Evolutionary conservation across 2,329 filamentous ascomycete genomes (phyloP).

Genomic region (Diaporthe vaccinii): DNA sequence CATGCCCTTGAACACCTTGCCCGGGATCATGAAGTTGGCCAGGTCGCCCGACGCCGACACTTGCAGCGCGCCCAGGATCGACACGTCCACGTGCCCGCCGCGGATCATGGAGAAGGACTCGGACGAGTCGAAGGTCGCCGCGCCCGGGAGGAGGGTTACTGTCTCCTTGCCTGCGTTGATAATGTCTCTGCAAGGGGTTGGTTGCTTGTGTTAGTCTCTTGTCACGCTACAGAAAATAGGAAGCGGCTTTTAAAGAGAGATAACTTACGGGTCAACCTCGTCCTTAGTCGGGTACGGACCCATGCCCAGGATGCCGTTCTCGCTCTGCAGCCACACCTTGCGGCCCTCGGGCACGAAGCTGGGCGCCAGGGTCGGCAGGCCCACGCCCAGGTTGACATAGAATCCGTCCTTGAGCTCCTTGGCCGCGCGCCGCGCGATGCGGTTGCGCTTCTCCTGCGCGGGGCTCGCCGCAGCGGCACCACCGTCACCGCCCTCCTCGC

Average conservation of each 20-base stretch:
- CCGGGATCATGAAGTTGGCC: constrained; percentile 92
- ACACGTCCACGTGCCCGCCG: constrained; percentile 86
- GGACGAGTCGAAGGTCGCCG: constrained; percentile 81
- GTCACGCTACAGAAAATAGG: neutral
- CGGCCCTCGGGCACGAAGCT: constrained; percentile 77
- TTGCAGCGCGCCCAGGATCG: constrained; percentile 85
- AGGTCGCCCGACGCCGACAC: constrained; percentile 84
- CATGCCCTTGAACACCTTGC: constrained; percentile 91
- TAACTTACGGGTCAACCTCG: constrained; percentile 73
- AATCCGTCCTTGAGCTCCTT: constrained; percentile 85
- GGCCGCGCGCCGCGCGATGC: constrained; percentile 82
- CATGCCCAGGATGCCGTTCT: constrained; percentile 89
- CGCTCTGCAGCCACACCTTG: constrained; percentile 86
- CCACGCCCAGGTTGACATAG: constrained; percentile 86
- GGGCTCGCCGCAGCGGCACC: constrained; percentile 55
- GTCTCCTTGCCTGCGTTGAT: constrained; percentile 93
- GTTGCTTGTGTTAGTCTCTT: neutral
- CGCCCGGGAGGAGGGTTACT: constrained; percentile 82
- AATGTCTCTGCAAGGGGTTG: constrained; percentile 66
- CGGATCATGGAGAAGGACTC: constrained; percentile 92
- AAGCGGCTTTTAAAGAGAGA: neutral
- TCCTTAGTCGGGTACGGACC: constrained; percentile 82
- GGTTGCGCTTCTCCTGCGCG: constrained; percentile 70
- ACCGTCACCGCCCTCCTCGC: constrained; percentile 55
- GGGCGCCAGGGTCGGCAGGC: constrained; percentile 86